Percentiles rank a stretch among this genome's conserved stretches.
phyloP scores from a whole-genome alignment of 352 stramenopile genomes.

The Pythium sukuiense region DNA sequence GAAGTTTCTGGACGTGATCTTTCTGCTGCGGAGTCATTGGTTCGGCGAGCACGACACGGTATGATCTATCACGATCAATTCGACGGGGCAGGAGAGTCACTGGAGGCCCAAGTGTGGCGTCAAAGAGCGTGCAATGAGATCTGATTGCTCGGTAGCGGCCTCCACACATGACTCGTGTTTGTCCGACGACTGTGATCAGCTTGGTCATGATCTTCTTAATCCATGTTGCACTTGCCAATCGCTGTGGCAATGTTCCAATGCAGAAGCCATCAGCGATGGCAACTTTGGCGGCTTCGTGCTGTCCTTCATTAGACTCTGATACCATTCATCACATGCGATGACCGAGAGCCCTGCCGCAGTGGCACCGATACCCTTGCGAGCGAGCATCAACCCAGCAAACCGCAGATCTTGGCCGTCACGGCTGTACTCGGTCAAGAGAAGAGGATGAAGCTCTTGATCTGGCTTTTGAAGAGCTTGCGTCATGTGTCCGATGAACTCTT shows the following conservation, averaged over 20 bases:
- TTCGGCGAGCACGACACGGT: constrained; percentile 23
- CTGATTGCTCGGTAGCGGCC: constrained; percentile 22
- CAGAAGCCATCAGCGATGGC: constrained; percentile 25
- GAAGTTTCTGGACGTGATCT: constrained; percentile 19
- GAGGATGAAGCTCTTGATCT: background rate
- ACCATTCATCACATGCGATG: constrained; percentile 9
- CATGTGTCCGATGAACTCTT: background rate
- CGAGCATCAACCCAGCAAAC: background rate
- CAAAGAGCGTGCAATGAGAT: constrained; percentile 29
- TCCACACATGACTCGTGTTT: constrained; percentile 25
- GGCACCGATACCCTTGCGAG: background rate
- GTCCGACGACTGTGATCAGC: constrained; percentile 17
- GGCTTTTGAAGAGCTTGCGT: too few relatives aligned
- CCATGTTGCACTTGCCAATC: constrained; percentile 9
- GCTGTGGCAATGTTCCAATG: constrained; percentile 5
- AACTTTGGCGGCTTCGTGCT: constrained; percentile 9
- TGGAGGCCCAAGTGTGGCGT: constrained; percentile 21
- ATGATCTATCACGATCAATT: constrained; percentile 4
- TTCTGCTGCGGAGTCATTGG: constrained; percentile 19
- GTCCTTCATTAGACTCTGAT: constrained; percentile 4
- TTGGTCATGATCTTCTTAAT: constrained; percentile 23
- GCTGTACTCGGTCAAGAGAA: background rate
- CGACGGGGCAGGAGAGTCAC: constrained; percentile 24
- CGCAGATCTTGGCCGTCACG: background rate
- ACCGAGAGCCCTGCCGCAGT: background rate